Percentiles rank a stretch among this genome's conserved stretches.
These are phyloP conservation scores for Coemansia sp. DNA, from an alignment of 192 early-diverging fungal species.

Conservation along the genomic window DNA sequence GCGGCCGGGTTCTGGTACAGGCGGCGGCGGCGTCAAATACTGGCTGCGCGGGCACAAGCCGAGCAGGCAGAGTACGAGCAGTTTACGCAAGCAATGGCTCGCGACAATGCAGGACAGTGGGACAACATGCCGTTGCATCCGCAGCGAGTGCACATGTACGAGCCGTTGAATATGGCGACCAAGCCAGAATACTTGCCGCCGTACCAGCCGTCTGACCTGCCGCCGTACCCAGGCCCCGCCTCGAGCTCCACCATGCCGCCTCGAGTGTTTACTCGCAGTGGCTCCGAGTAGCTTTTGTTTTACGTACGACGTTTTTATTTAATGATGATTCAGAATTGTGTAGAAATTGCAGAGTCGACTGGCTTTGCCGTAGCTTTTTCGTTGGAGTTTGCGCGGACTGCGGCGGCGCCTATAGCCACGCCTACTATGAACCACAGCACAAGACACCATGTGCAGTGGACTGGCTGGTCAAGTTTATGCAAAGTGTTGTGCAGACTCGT, in stretches of 20 bases:
- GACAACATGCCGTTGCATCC: slow-evolving; percentile 2
- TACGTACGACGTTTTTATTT: background rate
- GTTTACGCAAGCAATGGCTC: background rate
- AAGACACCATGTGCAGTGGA: slow-evolving; percentile 1
- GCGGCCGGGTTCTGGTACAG: slow-evolving; percentile 5
- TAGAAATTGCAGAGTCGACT: too few species aligned
- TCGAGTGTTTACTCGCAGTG: background rate
- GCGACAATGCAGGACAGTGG: background rate
- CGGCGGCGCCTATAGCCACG: background rate
- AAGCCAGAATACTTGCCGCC: slow-evolving; percentile 34
- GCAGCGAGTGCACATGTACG: slow-evolving; percentile 1
- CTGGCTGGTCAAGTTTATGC: background rate
- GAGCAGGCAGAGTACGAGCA: slow-evolving; percentile 8
- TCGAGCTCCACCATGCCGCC: background rate
- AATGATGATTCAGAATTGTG: background rate
- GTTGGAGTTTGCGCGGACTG: too few species aligned
- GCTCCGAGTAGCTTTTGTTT: background rate
- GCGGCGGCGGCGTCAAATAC: slow-evolving; percentile 9
- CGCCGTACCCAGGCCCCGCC: background rate
- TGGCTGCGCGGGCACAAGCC: background rate
- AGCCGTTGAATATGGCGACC: background rate
- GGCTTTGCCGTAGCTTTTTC: too few species aligned
- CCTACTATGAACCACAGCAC: background rate
- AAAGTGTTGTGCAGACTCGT: too few species aligned
- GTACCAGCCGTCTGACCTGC: slow-evolving; percentile 9